A percentile compares a stretch with the other conserved stretches of the same genome.
Conservation (phyloP, 75 land plant species). For the Adiantum capillusveneris region DNA sequence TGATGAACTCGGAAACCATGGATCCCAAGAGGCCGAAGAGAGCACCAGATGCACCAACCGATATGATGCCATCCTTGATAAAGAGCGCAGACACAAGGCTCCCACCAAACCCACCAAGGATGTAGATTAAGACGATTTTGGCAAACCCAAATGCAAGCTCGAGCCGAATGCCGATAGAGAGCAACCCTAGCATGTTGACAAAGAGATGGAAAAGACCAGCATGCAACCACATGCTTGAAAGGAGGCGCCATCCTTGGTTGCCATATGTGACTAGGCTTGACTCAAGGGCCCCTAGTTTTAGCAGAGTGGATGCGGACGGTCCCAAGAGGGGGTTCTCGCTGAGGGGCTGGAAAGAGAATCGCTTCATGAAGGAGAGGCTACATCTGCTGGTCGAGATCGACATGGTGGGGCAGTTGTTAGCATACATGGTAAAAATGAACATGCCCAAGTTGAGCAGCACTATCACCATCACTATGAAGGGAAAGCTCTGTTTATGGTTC, state of each 20-base stretch:
- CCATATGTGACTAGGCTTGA: conserved; percentile 11
- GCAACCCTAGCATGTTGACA: conserved; percentile 17
- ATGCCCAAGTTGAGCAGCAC: conserved; percentile 5
- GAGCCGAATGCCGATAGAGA: conserved; percentile 15
- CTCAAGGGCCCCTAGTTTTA: conserved; percentile 24
- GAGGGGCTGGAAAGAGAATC: conserved; percentile 27
- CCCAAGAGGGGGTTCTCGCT: conserved; percentile 29
- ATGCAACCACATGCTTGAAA: conserved; percentile 24
- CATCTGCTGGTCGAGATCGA: not conserved
- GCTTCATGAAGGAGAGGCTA: conserved; percentile 9
- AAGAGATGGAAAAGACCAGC: conserved; percentile 25
- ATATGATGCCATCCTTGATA: conserved; percentile 3
- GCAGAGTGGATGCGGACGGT: conserved; percentile 16
- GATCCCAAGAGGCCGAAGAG: conserved; percentile 31
- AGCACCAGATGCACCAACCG: conserved; percentile 34
- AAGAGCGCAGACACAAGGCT: conserved; percentile 27
- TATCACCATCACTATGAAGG: not conserved
- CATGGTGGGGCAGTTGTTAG: conserved; percentile 18
- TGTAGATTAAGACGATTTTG: conserved; percentile 16
- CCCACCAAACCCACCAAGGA: conserved; percentile 24
- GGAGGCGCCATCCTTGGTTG: conserved; percentile 22
- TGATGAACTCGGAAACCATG: conserved; percentile 22
- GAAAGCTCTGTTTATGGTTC: not conserved
- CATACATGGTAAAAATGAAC: conserved; percentile 23
- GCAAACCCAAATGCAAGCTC: conserved; percentile 21